phyloP scores from a whole-genome alignment of 2,329 filamentous ascomycete genomes.

The Helicocarpus griseus region DNA sequence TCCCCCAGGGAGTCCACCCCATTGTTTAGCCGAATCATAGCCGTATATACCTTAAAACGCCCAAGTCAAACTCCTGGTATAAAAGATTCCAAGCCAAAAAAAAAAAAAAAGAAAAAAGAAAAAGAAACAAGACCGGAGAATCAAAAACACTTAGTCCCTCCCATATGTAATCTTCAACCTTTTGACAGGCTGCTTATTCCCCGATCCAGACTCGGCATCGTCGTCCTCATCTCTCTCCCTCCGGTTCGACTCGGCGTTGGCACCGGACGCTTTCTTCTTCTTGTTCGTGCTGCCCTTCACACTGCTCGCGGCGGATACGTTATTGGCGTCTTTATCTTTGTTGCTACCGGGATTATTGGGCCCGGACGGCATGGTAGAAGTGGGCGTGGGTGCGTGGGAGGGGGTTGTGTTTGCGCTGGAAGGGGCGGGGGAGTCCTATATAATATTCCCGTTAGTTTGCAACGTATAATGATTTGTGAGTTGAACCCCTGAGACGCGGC shows the following conservation, averaged over 20 bases:
- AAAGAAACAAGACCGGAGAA: constrained; percentile 1
- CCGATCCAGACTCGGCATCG: constrained; percentile 14
- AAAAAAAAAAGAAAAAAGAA: background rate
- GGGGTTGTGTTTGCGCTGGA: constrained; percentile 39
- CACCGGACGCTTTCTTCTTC: constrained; percentile 30
- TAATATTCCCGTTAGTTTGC: background rate
- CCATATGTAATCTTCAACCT: constrained; percentile 38
- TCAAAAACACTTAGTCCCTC: constrained; percentile 23
- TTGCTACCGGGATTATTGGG: constrained; percentile 4
- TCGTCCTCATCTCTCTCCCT: constrained; percentile 26
- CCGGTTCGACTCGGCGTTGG: too few relatives aligned
- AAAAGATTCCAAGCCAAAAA: background rate
- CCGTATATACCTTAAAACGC: background rate
- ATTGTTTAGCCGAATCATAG: too few relatives aligned
- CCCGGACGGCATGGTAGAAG: constrained; percentile 23
- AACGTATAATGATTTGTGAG: background rate
- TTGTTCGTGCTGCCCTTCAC: constrained; percentile 31
- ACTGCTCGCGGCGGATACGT: constrained; percentile 18
- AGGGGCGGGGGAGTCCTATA: constrained; percentile 33
- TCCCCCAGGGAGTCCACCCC: too few relatives aligned
- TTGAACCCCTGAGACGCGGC: background rate
- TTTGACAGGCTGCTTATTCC: constrained; percentile 30
- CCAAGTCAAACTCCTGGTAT: background rate
- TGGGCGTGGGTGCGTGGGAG: constrained; percentile 37
- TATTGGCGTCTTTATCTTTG: constrained; percentile 12